Evolutionary conservation across 2,329 filamentous ascomycete genomes (phyloP).

Genomic region (Alternaria angustiovoidea): DNA sequence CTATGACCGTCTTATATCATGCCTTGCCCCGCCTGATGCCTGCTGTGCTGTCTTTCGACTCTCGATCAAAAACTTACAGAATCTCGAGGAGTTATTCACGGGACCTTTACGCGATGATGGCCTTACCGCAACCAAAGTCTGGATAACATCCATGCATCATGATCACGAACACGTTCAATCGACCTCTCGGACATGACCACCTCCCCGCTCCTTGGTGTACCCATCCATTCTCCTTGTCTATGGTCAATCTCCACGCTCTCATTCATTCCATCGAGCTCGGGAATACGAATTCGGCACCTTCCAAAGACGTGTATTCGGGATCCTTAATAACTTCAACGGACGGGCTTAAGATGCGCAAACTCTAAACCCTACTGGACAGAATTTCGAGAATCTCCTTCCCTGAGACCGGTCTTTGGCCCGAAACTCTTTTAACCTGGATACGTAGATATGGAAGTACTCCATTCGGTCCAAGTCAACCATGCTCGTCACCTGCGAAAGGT

Average conservation of each 20-base stretch:
- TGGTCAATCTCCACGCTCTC: not conserved
- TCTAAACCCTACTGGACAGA: not conserved
- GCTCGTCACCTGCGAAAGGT: not conserved
- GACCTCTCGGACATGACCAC: not conserved
- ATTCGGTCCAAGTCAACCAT: not conserved
- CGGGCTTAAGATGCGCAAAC: not conserved
- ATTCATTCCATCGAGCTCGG: not conserved
- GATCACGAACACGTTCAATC: not conserved
- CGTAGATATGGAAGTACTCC: not conserved
- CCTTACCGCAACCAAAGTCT: not conserved
- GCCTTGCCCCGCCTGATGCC: not conserved
- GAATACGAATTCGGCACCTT: not conserved
- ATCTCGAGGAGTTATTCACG: not conserved
- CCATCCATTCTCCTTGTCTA: not conserved
- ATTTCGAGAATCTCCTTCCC: not conserved
- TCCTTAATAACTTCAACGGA: not conserved
- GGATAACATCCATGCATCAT: not conserved
- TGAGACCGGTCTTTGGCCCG: not conserved
- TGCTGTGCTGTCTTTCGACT: not conserved
- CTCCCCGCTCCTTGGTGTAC: not conserved
- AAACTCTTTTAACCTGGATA: not conserved
- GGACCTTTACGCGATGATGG: not conserved
- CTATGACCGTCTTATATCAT: constrained; percentile 16
- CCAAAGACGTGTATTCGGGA: not conserved
- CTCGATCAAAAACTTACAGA: not conserved